These are phyloP conservation scores for Podospora bellae-mahoneyi DNA, from an alignment of 495 filamentous ascomycete genomes.

Conservation along the genomic window DNA sequence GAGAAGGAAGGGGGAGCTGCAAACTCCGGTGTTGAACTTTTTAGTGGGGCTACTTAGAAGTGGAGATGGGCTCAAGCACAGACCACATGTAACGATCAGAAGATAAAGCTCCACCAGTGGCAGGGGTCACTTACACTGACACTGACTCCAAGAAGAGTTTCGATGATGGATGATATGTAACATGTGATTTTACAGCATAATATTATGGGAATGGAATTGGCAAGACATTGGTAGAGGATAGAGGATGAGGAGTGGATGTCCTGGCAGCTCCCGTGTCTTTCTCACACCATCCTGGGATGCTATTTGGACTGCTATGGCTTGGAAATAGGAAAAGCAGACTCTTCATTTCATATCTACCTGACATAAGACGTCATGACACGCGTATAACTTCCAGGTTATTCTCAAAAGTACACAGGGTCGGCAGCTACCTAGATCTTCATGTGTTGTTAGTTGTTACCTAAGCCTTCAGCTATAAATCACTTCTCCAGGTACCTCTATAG, in stretches of 20 bases:
- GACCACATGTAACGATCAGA: neutral
- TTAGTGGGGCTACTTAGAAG: constrained; percentile 25
- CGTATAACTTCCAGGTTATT: neutral
- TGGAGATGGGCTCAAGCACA: neutral
- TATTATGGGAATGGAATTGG: too few relatives aligned
- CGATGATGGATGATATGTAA: too few relatives aligned
- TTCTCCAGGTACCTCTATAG: too few relatives aligned
- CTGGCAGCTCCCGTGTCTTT: too few relatives aligned
- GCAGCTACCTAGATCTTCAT: neutral
- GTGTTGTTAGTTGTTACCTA: neutral
- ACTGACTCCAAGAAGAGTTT: neutral
- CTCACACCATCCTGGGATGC: too few relatives aligned
- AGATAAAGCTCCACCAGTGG: neutral
- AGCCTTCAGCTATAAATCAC: neutral
- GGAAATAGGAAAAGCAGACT: too few relatives aligned
- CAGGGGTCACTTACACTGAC: neutral
- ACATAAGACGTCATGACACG: neutral
- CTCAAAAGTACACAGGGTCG: neutral
- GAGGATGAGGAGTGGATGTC: too few relatives aligned
- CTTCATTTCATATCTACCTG: neutral
- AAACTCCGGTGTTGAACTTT: constrained; percentile 22
- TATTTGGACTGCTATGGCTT: too few relatives aligned
- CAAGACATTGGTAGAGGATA: too few relatives aligned
- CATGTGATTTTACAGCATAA: too few relatives aligned
- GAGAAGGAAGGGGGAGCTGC: neutral